A percentile compares a stretch with the other conserved stretches of the same genome.
Evolutionary conservation across 164 flowering plant species (phyloP).

Genomic region (Berberis vulgaris): DNA sequence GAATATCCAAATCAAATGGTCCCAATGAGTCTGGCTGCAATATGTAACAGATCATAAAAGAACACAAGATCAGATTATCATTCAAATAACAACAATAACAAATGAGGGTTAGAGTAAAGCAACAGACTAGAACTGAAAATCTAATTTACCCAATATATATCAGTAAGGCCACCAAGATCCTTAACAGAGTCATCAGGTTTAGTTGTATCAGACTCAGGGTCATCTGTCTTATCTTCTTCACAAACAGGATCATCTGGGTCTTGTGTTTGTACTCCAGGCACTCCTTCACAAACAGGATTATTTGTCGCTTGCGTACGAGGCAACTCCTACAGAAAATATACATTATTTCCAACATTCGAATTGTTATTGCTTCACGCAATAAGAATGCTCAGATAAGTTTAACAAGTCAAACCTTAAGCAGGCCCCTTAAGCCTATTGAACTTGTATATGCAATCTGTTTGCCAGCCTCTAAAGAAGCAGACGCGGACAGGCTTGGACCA

Average conservation of each 20-base stretch:
- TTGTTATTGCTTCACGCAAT: not conserved
- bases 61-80: constrained; percentile 12
- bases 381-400: not conserved
- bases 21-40: constrained; percentile 95
- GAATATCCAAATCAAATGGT: constrained; percentile 74
- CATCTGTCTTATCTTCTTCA: constrained; percentile 21
- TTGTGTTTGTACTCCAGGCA: not conserved
- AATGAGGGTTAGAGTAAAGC: not conserved
- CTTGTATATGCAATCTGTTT: constrained; percentile 14
- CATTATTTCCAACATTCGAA: constrained; percentile 5
- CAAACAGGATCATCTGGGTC: constrained; percentile 12
- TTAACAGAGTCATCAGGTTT: constrained; percentile 26
- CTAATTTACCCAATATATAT: constrained; percentile 75
- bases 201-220: constrained; percentile 12
- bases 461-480: constrained; percentile 22
- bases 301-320: constrained; percentile 15
- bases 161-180: constrained; percentile 47
- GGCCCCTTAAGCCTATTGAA: constrained; percentile 15
- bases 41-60: constrained; percentile 1
- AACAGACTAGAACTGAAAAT: not conserved
- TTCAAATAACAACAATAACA: not conserved
- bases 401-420: constrained; percentile 37
- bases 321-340: constrained; percentile 38
- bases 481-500: constrained; percentile 10
- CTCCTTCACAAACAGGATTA: constrained; percentile 6